Evolutionary conservation across 352 stramenopile species (phyloP).

Genomic region (Phytophthora foliorum): DNA sequence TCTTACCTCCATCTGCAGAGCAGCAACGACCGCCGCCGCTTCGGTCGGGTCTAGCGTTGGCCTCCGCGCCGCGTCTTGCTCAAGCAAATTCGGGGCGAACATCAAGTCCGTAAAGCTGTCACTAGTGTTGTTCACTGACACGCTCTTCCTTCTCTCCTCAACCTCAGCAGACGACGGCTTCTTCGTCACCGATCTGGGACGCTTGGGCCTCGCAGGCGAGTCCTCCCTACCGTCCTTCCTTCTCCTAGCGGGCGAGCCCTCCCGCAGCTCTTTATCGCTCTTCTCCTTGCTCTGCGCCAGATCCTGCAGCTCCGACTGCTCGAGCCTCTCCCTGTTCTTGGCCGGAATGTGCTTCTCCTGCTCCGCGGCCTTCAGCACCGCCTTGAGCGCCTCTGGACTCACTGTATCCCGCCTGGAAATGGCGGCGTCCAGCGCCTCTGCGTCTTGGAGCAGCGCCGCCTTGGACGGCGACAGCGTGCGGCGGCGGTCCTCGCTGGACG

Average conservation of each 20-base stretch:
- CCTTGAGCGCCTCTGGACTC: constrained; percentile 45
- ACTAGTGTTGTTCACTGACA: constrained; percentile 22
- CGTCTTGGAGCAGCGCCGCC: constrained; percentile 40
- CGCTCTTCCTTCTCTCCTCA: constrained; percentile 17
- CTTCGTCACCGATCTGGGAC: constrained; percentile 23
- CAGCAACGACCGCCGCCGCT: constrained; percentile 52
- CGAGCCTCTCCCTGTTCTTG: constrained; percentile 9
- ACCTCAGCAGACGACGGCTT: constrained; percentile 9
- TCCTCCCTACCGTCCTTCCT: constrained; percentile 7
- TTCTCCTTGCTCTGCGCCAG: not conserved
- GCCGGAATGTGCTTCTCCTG: constrained; percentile 3
- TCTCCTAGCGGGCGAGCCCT: constrained; percentile 1
- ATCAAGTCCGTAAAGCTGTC: constrained; percentile 68
- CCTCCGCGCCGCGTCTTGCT: constrained; percentile 36
- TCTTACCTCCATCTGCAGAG: constrained; percentile 40
- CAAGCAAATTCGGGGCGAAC: constrained; percentile 59
- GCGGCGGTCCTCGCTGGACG: constrained; percentile 1
- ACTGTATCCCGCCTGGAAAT: constrained; percentile 48
- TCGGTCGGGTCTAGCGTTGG: constrained; percentile 67
- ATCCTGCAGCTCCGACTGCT: constrained; percentile 10
- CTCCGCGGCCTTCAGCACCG: constrained; percentile 26
- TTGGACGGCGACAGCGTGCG: constrained; percentile 63
- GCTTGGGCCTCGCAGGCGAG: constrained; percentile 23
- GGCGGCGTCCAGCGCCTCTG: constrained; percentile 18
- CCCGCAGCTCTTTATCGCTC: constrained; percentile 5